These are phyloP conservation scores for Hanseniaspora uvarum DNA, from an alignment of 1,139 yeast species.

Conservation along the genomic window DNA sequence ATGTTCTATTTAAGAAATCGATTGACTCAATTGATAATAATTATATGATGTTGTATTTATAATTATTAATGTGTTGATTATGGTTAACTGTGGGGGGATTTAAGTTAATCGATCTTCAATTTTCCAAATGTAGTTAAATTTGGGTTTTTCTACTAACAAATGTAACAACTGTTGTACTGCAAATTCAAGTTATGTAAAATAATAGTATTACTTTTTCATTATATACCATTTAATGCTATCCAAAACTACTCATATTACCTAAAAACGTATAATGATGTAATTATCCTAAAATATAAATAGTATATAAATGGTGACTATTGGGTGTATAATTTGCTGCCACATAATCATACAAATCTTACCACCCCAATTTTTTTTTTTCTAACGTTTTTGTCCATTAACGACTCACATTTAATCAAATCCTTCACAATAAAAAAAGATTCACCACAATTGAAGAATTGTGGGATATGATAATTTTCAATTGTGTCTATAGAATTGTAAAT, in stretches of 20 bases:
- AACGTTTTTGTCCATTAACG: no score
- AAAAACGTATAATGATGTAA: background rate
- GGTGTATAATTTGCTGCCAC: background rate
- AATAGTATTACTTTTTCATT: background rate
- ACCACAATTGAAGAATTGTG: constrained; percentile 2
- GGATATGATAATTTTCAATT: background rate
- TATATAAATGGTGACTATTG: background rate
- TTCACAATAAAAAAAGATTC: background rate
- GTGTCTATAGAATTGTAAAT: background rate
- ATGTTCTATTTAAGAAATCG: background rate
- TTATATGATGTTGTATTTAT: background rate
- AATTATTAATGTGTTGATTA: background rate
- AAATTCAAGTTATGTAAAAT: no score
- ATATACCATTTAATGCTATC: background rate
- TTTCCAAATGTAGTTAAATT: background rate
- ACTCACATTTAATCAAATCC: background rate
- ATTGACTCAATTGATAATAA: background rate
- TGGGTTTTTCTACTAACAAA: background rate
- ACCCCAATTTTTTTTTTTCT: constrained; percentile 2
- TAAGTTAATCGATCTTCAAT: background rate
- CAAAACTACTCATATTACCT: background rate
- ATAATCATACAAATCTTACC: constrained; percentile 2
- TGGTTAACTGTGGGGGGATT: background rate
- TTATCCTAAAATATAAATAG: background rate
- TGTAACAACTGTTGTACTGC: no score